Evolutionary conservation across 306 rosid species (phyloP), one percentile per base, ranked within the genome.

Genomic region (Prunus campanulata): DNA sequence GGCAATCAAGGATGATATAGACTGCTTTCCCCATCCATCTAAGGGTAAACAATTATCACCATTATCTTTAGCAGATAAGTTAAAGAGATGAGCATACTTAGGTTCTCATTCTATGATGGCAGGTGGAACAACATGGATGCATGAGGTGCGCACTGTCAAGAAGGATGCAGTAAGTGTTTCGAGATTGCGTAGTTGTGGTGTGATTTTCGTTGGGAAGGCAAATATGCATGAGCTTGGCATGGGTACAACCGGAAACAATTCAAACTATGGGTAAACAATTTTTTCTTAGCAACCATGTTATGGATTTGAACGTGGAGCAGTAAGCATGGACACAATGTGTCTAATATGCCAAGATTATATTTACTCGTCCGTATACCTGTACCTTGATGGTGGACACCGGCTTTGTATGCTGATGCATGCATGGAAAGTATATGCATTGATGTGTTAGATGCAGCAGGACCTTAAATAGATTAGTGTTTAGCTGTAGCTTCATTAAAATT

Each of bases 171-270:
- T 72, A 82, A 66, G 85, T 80, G 97, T 92, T 68, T 84, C 97
- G 42, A 90, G 78, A 75, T 80, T 94, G 72, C 96, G 98, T 52
- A 74, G 89, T 76, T 94, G 98, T 59, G 98, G 98, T 52, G 97
- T 87, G 65, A 89, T 94, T 75, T 85, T 94, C 72, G 46, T 92
- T 42, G 98, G 98, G 81, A 94, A 94, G 83, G 95, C 97, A 79
- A 94, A 94, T 80, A 94, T 94, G 98, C 98, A 94, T 46, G 98
- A 94, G 81, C 32, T 92, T 62, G 98, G 98, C 82, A 90, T 94
- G 97, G 98, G 98, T 72, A 90, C 97, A n/a, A 94, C 98, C 14
- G 98, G 98, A 80, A 94, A 90, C 79, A 94, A 94, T 89, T 79
- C 97, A 75, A 89, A 94, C 65, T 89, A 87, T 15, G 98, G 98